Evolutionary conservation across 2,329 filamentous ascomycete species (phyloP).

Genomic region (Monilinia fructicola): DNA sequence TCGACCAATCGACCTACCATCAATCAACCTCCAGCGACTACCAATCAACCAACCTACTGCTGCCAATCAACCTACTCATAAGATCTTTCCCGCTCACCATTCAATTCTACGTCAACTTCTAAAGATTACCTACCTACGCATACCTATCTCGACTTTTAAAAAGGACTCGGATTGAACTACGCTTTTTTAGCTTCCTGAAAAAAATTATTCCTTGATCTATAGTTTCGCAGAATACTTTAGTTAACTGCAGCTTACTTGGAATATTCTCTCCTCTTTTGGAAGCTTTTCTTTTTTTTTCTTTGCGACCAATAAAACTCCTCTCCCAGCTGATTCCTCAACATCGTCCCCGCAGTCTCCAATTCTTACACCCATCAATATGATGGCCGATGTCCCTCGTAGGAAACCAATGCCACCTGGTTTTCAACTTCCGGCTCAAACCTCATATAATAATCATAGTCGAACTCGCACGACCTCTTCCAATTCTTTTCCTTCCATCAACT

Average conservation of each 20-base stretch:
- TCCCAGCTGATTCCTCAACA: constrained; percentile 4
- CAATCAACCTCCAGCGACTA: too few relatives aligned
- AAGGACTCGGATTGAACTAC: constrained; percentile 1
- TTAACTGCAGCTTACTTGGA: constrained; percentile 19
- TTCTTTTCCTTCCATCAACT: constrained; percentile 33
- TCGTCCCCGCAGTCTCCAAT: constrained; percentile 14
- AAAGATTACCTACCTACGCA: constrained; percentile 7
- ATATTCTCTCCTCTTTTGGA: constrained; percentile 11
- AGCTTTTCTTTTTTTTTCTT: constrained; percentile 3
- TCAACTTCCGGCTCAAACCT: constrained; percentile 28
- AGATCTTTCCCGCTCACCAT: not conserved
- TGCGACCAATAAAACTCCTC: constrained; percentile 13
- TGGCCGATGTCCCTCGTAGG: constrained; percentile 37
- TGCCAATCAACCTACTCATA: not conserved
- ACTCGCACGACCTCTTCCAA: constrained; percentile 45
- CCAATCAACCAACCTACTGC: not conserved
- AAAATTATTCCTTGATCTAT: constrained; percentile 14
- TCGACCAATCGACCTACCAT: not conserved
- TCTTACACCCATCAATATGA: constrained; percentile 29
- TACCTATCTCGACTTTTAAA: not conserved
- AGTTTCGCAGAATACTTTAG: constrained; percentile 18
- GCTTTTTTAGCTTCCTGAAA: not conserved
- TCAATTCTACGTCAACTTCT: not conserved
- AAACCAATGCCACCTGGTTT: constrained; percentile 38
- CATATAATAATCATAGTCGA: constrained; percentile 37